Percentiles rank a stretch among this genome's conserved stretches.
phyloP scores from a whole-genome alignment of 106 monocot genomes.

The Apostasia ramifera region DNA sequence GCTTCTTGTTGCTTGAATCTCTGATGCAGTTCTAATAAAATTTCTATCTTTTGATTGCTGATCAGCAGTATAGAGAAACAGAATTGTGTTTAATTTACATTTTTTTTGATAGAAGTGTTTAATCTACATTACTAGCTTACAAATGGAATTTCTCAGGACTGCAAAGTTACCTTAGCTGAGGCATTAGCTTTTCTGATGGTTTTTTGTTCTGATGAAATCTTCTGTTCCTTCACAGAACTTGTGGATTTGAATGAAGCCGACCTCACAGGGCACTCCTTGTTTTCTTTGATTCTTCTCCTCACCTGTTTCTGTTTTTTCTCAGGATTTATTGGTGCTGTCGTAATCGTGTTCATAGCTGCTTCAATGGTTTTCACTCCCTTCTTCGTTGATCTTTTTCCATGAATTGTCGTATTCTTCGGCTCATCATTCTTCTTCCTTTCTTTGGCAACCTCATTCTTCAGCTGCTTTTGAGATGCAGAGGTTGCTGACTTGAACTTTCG shows the following conservation, averaged over 20 bases:
- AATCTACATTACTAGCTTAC: not conserved
- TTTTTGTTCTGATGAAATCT: slow-evolving; percentile 8
- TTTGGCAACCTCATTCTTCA: not conserved
- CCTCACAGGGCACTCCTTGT: not conserved
- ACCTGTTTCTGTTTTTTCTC: slow-evolving; percentile 7
- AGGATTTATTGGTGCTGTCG: slow-evolving; percentile 2
- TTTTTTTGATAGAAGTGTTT: not conserved
- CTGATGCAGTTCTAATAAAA: not conserved
- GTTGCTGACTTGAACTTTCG: slow-evolving; percentile 2
- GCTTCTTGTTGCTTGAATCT: not conserved
- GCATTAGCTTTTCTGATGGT: slow-evolving; percentile 2
- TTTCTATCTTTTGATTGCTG: slow-evolving; percentile 6
- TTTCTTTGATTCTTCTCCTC: not conserved
- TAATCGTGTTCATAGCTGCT: not conserved
- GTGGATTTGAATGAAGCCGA: not conserved
- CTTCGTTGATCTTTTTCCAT: slow-evolving; percentile 4
- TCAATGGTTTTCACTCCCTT: slow-evolving; percentile 9
- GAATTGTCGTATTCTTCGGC: not conserved
- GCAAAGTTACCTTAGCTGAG: slow-evolving; percentile 3
- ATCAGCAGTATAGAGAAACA: slow-evolving; percentile 2
- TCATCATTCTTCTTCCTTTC: slow-evolving; percentile 1
- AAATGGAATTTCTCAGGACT: slow-evolving; percentile 3
- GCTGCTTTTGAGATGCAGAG: slow-evolving; percentile 1
- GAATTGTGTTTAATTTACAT: not conserved
- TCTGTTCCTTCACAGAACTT: slow-evolving; percentile 9